phyloP scores from a whole-genome alignment of 225 moss, liverwort and hornwort species.

The Sphagnum contortum region DNA sequence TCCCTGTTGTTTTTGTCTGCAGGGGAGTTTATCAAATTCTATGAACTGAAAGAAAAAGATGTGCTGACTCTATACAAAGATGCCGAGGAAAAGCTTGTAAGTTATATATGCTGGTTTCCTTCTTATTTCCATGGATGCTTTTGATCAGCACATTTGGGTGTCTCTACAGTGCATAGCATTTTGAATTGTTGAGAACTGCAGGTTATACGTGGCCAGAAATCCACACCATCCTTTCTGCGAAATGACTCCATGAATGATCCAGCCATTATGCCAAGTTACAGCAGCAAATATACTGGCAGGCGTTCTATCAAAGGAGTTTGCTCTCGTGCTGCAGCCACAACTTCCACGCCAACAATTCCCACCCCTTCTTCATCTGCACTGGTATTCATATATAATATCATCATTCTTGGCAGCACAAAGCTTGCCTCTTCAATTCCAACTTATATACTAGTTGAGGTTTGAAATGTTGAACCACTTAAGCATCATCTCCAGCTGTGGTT shows the following conservation, averaged over 20 bases:
- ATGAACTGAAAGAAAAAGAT: constrained; percentile 69
- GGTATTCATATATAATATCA: background rate
- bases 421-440: background rate
- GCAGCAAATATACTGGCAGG: constrained; percentile 15
- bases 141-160: background rate
- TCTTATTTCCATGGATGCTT: background rate
- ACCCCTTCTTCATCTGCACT: background rate
- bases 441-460: no score
- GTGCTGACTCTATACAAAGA: constrained; percentile 55
- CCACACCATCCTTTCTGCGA: constrained; percentile 4
- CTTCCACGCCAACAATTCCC: no score
- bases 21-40: constrained; percentile 75
- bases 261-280: background rate
- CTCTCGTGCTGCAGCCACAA: constrained; percentile 5
- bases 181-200: background rate
- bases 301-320: constrained; percentile 25
- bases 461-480: no score
- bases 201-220: constrained; percentile 40
- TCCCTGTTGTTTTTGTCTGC: constrained; percentile 5
- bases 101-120: background rate
- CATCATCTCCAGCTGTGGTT: no score
- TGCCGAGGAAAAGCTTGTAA: constrained; percentile 32
- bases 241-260: constrained; percentile 5
- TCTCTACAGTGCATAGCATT: background rate
- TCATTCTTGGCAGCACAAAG: background rate